Evolutionary conservation across 805 yeast species (phyloP).

Genomic region (Starmerella scarabaei): DNA sequence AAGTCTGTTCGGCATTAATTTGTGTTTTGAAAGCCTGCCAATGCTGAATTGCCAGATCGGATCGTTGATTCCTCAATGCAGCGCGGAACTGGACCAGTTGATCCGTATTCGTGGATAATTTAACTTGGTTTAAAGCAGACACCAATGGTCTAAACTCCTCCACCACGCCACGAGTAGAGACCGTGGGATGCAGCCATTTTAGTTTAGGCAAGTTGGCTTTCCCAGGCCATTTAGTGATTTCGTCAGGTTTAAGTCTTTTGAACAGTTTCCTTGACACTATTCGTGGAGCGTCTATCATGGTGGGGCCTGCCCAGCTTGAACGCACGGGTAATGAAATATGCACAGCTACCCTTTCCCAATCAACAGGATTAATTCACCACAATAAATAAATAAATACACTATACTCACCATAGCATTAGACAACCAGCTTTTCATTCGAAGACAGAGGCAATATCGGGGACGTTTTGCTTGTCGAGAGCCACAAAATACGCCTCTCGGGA

Average conservation of each 20-base stretch:
- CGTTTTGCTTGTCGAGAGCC: constrained; percentile 36
- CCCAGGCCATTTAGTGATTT: not conserved
- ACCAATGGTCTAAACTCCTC: constrained; percentile 1
- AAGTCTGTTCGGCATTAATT: not conserved
- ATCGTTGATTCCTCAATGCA: not conserved
- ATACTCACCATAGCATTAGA: too few relatives aligned
- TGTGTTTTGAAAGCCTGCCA: not conserved
- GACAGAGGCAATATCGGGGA: constrained; percentile 3
- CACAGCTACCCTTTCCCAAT: too few relatives aligned
- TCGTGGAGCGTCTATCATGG: not conserved
- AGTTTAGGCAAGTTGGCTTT: not conserved
- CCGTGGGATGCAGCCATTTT: constrained; percentile 12
- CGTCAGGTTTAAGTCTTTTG: not conserved
- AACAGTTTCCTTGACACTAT: not conserved
- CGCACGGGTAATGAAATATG: too few relatives aligned
- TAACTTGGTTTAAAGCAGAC: constrained; percentile 1
- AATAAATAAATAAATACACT: too few relatives aligned
- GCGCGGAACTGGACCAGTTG: constrained; percentile 1
- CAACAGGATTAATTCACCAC: too few relatives aligned
- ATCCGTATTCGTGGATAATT: not conserved
- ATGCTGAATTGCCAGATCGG: not conserved
- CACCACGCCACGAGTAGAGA: constrained; percentile 1
- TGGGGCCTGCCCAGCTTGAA: not conserved
- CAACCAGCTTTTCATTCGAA: not conserved
- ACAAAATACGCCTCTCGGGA: constrained; percentile 77